Evolutionary conservation across 2,329 filamentous ascomycete genomes (phyloP).

Genomic region (Curvularia sp.): DNA sequence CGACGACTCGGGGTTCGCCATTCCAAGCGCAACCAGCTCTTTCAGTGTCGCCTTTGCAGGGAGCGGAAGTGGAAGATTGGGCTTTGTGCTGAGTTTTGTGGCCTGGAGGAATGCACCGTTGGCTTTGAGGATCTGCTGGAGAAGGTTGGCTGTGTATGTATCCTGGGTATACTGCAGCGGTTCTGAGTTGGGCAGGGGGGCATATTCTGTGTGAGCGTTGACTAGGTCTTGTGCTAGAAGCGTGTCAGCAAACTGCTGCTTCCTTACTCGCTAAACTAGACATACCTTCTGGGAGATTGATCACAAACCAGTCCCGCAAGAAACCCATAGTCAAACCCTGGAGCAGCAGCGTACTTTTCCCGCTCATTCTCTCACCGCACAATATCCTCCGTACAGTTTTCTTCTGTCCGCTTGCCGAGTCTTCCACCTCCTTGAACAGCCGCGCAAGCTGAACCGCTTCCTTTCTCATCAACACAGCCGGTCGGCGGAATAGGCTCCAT

Average conservation of each 20-base stretch:
- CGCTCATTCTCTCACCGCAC: conserved; percentile 74
- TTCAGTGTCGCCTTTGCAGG: conserved; percentile 67
- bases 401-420: conserved; percentile 61
- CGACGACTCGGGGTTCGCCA: conserved; percentile 76
- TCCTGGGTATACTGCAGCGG: conserved; percentile 75
- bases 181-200: conserved; percentile 65
- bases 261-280: conserved; percentile 3
- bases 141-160: conserved; percentile 74
- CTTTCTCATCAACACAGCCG: conserved; percentile 76
- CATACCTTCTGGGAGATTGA: conserved; percentile 88
- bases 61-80: conserved; percentile 66
- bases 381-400: conserved; percentile 70
- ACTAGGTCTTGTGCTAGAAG: conserved; percentile 78
- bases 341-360: conserved; percentile 86
- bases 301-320: conserved; percentile 84
- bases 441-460: conserved; percentile 78
- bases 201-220: conserved; percentile 81
- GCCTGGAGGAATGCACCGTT: conserved; percentile 70
- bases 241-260: conserved; percentile 22
- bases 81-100: conserved; percentile 59
- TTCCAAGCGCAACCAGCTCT: conserved; percentile 71
- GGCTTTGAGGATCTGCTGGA: conserved; percentile 74
- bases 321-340: conserved; percentile 85
- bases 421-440: conserved; percentile 58
- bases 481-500: conserved; percentile 85